Evolutionary conservation across 805 yeast species (phyloP), one percentile per base, ranked within the genome.

Genomic region (Torulaspora gathmanii): DNA sequence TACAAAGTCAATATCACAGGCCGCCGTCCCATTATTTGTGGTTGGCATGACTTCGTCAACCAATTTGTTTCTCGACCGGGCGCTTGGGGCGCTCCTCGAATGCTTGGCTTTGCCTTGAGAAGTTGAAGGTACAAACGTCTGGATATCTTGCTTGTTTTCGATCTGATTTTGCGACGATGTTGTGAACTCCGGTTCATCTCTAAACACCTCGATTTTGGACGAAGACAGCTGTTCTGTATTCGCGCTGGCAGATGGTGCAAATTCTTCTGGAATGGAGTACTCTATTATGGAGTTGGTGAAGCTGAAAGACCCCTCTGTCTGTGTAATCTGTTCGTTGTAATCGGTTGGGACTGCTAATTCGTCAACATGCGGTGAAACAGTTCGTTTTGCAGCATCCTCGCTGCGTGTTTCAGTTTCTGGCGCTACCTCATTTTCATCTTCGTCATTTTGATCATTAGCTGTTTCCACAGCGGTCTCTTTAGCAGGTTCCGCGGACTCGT

Each of bases 31-130:
- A 25, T 54, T 48, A 26, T 58, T 53, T 1, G 60, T 48, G 5
- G 52, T 60, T 19, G 75, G 71, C 69, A 71, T 69, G 11, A 65
- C 61, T 39, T 72, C 71, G 51, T 72, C 77, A 38, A 57, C 52
- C 11, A 60, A 56, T 47, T 59, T 65, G 7, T 52, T 56, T 30
- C 46, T 40, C 8, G 49, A 36, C 44, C 59, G 64, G 22, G 53
- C 52, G 16, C 52, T 56, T 33, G 64, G 64, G 13, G 65, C 60
- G 28, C 64, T 63, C 55, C 61, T 55, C 3, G 65, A 56, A 47
- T 61, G 68, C 28, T 62, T 61, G 7, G 55, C 54, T 33, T 60
- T 61, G 28, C 49, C 45, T 44, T 54, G 57, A 2, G 57, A 45
- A 3, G 56, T 44, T 16, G 44, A 29, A 12, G 52, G 49, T 22